phyloP scores from a whole-genome alignment of 495 filamentous ascomycete genomes.

The Penicillium crystallinum region DNA sequence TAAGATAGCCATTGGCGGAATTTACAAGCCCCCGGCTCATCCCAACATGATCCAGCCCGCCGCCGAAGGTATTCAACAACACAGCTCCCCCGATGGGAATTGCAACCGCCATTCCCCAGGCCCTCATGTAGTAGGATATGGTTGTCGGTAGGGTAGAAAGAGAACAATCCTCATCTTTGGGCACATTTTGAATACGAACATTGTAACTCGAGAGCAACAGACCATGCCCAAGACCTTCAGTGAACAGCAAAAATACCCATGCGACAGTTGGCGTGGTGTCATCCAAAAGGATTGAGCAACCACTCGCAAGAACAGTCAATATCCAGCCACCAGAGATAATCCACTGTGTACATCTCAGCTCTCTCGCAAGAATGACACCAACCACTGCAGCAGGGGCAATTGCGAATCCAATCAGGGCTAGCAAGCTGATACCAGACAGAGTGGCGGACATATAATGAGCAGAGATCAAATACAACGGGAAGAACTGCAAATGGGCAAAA shows the following conservation, averaged over 20 bases:
- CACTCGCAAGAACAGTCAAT: conserved; percentile 41
- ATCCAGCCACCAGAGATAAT: conserved; percentile 53
- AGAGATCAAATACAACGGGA: conserved; percentile 60
- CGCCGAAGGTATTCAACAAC: conserved; percentile 46
- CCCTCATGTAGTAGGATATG: conserved; percentile 56
- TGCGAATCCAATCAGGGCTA: conserved; percentile 41
- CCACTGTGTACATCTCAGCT: conserved; percentile 44
- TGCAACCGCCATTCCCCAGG: conserved; percentile 59
- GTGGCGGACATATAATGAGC: conserved; percentile 51
- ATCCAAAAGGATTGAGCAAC: conserved; percentile 48
- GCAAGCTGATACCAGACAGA: conserved; percentile 53
- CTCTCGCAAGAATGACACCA: conserved; percentile 44
- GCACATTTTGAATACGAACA: conserved; percentile 39
- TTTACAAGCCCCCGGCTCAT: conserved; percentile 14
- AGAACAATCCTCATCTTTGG: conserved; percentile 6
- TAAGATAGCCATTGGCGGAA: conserved; percentile 18
- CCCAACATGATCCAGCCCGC: conserved; percentile 12
- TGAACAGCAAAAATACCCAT: conserved; percentile 51
- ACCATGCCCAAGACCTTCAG: conserved; percentile 51
- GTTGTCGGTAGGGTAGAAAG: conserved; percentile 24
- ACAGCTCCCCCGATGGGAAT: conserved; percentile 56
- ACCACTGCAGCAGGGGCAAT: conserved; percentile 43
- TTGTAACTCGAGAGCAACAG: conserved; percentile 49
- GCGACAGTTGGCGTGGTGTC: conserved; percentile 35
- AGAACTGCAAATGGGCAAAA: conserved; percentile 51